Evolutionary conservation across 1,139 yeast genomes (phyloP).

Genomic region (Trichomonascaceae sp.): DNA sequence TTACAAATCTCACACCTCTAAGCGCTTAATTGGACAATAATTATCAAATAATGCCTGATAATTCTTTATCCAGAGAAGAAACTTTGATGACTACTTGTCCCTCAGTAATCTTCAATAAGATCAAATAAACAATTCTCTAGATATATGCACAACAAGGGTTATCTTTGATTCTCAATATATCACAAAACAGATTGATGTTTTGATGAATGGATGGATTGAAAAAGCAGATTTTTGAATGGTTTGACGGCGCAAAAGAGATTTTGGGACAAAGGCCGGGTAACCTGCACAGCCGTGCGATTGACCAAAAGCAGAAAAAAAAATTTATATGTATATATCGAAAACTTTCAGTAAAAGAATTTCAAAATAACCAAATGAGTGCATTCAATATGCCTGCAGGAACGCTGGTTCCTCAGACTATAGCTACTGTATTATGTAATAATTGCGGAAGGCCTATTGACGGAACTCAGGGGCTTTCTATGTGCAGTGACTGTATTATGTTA

Average conservation of each 20-base stretch:
- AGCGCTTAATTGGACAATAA: neutral
- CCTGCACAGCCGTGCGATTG: neutral
- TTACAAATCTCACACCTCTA: neutral
- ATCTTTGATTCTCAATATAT: neutral
- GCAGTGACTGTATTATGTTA: conserved; percentile 92
- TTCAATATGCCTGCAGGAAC: conserved; percentile 9
- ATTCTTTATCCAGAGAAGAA: too few species aligned
- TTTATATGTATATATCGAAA: neutral
- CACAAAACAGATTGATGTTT: neutral
- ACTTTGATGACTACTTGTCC: neutral
- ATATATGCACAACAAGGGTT: neutral
- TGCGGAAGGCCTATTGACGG: conserved; percentile 99
- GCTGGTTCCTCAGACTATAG: conserved; percentile 16
- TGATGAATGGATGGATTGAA: neutral
- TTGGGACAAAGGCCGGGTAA: neutral
- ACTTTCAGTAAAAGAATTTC: neutral
- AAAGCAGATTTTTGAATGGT: neutral
- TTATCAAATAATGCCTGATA: neutral
- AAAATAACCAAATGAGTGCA: neutral
- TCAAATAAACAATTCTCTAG: neutral
- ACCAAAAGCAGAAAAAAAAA: neutral
- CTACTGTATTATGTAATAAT: conserved; percentile 89
- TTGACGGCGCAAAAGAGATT: neutral
- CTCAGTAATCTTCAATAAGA: neutral
- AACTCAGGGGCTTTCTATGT: conserved; percentile 86